These are phyloP conservation scores for Epichloe glyceriae DNA, from an alignment of 2,329 filamentous ascomycete species.

Conservation along the genomic window DNA sequence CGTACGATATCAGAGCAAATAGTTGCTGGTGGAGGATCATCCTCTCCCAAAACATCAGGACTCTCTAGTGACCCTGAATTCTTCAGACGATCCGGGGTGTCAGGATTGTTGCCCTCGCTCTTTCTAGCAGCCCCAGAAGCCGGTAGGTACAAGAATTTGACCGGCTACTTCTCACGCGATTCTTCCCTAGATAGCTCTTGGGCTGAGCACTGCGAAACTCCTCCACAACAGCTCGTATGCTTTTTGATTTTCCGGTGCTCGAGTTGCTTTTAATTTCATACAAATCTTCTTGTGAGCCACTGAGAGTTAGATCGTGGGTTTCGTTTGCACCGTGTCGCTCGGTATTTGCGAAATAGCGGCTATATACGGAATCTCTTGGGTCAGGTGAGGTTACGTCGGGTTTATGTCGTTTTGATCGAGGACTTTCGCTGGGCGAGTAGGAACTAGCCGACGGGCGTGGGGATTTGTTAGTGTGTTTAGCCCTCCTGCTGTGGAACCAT, in stretches of 20 bases:
- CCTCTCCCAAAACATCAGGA: neutral
- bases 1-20: constrained; percentile 13
- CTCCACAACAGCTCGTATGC: neutral
- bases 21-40: constrained; percentile 9
- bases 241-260: neutral
- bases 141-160: constrained; percentile 13
- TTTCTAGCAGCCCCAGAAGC: neutral
- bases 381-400: neutral
- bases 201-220: neutral
- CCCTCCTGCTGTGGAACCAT: constrained; percentile 1
- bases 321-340: neutral
- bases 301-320: neutral
- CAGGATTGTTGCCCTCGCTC: neutral
- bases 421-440: neutral
- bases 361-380: neutral
- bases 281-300: constrained; percentile 1
- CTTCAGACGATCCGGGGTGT: neutral
- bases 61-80: neutral
- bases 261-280: neutral
- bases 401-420: constrained; percentile 3
- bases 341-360: neutral
- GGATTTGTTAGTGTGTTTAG: constrained; percentile 5
- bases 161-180: neutral
- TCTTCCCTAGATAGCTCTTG: neutral
- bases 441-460: neutral